Evolutionary conservation across 352 stramenopile species (phyloP).

Genomic region (Vaucheria bursata): DNA sequence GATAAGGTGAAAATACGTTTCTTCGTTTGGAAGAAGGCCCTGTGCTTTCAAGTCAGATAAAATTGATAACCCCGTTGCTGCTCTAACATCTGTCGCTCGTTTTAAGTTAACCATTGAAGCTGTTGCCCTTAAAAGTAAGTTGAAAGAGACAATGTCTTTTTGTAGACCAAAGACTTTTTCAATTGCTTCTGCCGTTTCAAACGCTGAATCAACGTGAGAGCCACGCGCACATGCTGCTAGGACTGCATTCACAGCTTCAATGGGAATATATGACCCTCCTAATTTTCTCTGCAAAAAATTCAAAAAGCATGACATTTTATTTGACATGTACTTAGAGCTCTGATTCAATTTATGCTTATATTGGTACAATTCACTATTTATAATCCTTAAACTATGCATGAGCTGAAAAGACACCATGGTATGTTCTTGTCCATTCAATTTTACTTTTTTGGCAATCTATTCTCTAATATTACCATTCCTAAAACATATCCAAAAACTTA

Average conservation of each 20-base stretch:
- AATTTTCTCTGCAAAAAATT: no score
- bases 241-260: not conserved
- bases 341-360: no score
- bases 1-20: not conserved
- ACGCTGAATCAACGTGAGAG: not conserved
- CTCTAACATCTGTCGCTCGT: not conserved
- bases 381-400: no score
- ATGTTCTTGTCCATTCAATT: no score
- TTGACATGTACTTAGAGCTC: no score
- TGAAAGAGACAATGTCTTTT: not conserved
- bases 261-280: not conserved
- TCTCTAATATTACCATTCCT: no score
- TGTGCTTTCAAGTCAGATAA: not conserved
- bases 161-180: not conserved
- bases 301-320: no score
- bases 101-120: no score
- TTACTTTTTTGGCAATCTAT: no score
- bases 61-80: not conserved
- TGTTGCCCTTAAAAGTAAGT: not conserved
- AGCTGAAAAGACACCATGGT: no score
- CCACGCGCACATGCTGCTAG: not conserved
- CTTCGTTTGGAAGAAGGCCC: not conserved
- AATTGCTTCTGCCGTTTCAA: not conserved
- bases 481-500: no score
- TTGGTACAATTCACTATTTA: no score